Evolutionary conservation across 768 basidiomycete species (phyloP).

Genomic region (Russula olivacea): DNA sequence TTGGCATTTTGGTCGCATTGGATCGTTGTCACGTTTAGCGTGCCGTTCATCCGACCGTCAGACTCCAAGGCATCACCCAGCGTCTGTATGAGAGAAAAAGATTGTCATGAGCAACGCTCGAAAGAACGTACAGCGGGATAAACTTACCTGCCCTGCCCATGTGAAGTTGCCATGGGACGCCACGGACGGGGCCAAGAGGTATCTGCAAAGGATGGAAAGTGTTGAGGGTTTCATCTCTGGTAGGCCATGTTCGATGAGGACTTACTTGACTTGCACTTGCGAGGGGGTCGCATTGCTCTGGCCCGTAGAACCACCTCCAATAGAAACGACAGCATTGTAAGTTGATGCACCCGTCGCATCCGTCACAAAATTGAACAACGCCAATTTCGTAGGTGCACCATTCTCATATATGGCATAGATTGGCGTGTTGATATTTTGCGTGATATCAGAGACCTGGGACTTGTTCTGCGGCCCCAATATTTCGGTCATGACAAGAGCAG

Average conservation of each 20-base stretch:
- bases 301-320: slow-evolving; percentile 41
- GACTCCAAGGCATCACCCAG: slow-evolving; percentile 54
- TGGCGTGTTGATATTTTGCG: slow-evolving; percentile 45
- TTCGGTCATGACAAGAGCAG: slow-evolving; percentile 65
- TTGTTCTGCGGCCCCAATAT: slow-evolving; percentile 55
- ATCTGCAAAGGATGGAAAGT: slow-evolving; percentile 34
- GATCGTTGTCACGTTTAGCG: slow-evolving; percentile 50
- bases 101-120: neutral
- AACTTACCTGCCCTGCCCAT: slow-evolving; percentile 69
- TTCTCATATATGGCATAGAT: slow-evolving; percentile 70
- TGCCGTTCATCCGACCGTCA: slow-evolving; percentile 63
- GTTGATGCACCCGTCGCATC: slow-evolving; percentile 52
- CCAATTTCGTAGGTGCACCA: slow-evolving; percentile 52
- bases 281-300: slow-evolving; percentile 39
- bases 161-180: slow-evolving; percentile 59
- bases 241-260: slow-evolving; percentile 19
- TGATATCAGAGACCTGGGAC: slow-evolving; percentile 63
- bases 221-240: neutral
- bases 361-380: slow-evolving; percentile 67
- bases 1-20: slow-evolving; percentile 50
- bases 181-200: slow-evolving; percentile 51
- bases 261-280: slow-evolving; percentile 51
- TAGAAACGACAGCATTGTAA: slow-evolving; percentile 46
- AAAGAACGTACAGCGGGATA: neutral
- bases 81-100: slow-evolving; percentile 36